Conservation (phyloP, 129 eudicot species). For the Erigeron canadensis region DNA sequence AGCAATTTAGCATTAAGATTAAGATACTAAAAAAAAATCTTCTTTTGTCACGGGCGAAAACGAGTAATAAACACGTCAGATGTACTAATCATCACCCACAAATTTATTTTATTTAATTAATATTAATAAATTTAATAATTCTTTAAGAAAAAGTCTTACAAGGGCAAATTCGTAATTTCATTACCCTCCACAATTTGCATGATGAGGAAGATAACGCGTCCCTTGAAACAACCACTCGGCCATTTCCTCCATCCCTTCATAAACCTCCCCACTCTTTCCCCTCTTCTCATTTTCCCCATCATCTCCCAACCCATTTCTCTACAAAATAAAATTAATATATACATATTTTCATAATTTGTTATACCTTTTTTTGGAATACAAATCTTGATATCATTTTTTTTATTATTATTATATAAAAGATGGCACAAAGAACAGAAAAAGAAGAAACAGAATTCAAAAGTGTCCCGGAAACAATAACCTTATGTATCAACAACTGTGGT, state of each 20-base stretch:
- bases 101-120: no score
- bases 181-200: constrained; percentile 27
- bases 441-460: constrained; percentile 71
- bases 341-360: neutral
- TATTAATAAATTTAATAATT: no score
- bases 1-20: neutral
- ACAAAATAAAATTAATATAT: neutral
- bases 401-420: constrained; percentile 7
- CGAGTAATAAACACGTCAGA: constrained; percentile 30
- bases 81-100: constrained; percentile 23
- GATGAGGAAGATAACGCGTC: constrained; percentile 35
- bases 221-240: constrained; percentile 35
- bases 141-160: neutral
- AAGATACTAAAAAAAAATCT: neutral
- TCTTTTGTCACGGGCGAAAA: constrained; percentile 24
- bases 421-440: constrained; percentile 74
- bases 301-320: neutral
- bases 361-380: no score
- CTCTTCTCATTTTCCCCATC: constrained; percentile 14
- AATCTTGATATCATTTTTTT: no score
- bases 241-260: constrained; percentile 30
- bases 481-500: constrained; percentile 61
- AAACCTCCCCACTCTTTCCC: constrained; percentile 30
- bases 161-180: neutral
- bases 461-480: constrained; percentile 56